Percentiles rank a stretch among this genome's conserved stretches.
phyloP scores from a whole-genome alignment of 164 flowering plant species.

The Tetracentron sinense region DNA sequence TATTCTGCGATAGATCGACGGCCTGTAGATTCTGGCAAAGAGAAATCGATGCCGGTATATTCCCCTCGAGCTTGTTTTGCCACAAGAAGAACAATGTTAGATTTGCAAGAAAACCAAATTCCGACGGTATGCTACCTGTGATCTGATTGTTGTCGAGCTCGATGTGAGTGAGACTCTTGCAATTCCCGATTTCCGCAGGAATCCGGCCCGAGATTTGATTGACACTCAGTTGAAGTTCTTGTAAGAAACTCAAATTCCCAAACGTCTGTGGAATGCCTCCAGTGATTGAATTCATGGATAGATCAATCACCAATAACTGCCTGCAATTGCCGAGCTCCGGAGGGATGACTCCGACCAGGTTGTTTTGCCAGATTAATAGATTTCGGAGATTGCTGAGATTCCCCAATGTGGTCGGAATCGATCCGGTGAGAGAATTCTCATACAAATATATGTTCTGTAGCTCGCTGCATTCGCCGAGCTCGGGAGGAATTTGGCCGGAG shows the following conservation, averaged over 20 bases:
- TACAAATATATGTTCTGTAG: slow-evolving; percentile 60
- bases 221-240: slow-evolving; percentile 65
- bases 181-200: slow-evolving; percentile 49
- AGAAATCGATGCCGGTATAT: slow-evolving; percentile 50
- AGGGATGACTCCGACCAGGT: slow-evolving; percentile 61
- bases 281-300: slow-evolving; percentile 63
- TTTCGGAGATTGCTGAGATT: slow-evolving; percentile 44
- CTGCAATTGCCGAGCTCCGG: slow-evolving; percentile 60
- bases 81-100: slow-evolving; percentile 59
- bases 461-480: slow-evolving; percentile 61
- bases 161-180: slow-evolving; percentile 47
- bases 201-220: slow-evolving; percentile 67
- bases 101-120: slow-evolving; percentile 45
- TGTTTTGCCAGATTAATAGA: slow-evolving; percentile 71
- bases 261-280: slow-evolving; percentile 56
- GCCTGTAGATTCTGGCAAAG: slow-evolving; percentile 52
- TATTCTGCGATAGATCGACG: slow-evolving; percentile 62
- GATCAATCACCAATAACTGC: slow-evolving; percentile 41
- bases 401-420: slow-evolving; percentile 52
- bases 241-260: slow-evolving; percentile 47
- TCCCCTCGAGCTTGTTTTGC: slow-evolving; percentile 68
- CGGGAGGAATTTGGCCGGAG: slow-evolving; percentile 73
- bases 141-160: slow-evolving; percentile 81
- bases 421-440: slow-evolving; percentile 64
- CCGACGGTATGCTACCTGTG: slow-evolving; percentile 59